phyloP scores from a whole-genome alignment of 331 rosid genomes.

The Quercus tomentella region DNA sequence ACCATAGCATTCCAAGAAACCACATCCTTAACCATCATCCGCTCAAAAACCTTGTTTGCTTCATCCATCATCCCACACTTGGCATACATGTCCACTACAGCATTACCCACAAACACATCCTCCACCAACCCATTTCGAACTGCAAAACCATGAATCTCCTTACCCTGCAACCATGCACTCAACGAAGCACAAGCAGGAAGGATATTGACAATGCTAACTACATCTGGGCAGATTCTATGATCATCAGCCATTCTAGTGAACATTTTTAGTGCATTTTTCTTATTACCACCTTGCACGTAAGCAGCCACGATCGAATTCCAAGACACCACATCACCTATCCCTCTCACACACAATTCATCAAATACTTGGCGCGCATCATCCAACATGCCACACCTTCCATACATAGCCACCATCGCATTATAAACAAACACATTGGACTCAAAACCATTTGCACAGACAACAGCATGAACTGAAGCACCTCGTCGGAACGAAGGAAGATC shows the following conservation, averaged over 20 bases:
- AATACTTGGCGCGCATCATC: constrained; percentile 49
- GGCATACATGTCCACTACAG: constrained; percentile 68
- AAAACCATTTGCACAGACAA: constrained; percentile 38
- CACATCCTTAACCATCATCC: constrained; percentile 68
- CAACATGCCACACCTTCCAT: constrained; percentile 51
- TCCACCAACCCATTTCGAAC: constrained; percentile 53
- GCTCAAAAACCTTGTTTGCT: constrained; percentile 56
- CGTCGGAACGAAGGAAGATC: constrained; percentile 26
- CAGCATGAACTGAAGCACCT: constrained; percentile 51
- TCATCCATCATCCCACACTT: constrained; percentile 65
- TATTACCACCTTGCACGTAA: constrained; percentile 35
- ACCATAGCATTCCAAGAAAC: constrained; percentile 90
- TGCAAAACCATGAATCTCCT: constrained; percentile 58
- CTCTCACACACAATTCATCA: constrained; percentile 48
- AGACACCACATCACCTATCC: constrained; percentile 56
- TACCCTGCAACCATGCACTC: constrained; percentile 40
- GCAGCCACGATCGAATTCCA: constrained; percentile 76
- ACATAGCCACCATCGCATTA: constrained; percentile 65
- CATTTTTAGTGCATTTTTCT: constrained; percentile 29
- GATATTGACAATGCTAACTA: constrained; percentile 63
- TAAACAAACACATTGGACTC: constrained; percentile 64
- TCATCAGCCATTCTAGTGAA: constrained; percentile 40
- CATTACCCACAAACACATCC: constrained; percentile 78
- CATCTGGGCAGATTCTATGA: constrained; percentile 35
- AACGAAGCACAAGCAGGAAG: constrained; percentile 69